phyloP scores from a whole-genome alignment of 2,329 filamentous ascomycete genomes.

The Pseudogymnoascus sp. region DNA sequence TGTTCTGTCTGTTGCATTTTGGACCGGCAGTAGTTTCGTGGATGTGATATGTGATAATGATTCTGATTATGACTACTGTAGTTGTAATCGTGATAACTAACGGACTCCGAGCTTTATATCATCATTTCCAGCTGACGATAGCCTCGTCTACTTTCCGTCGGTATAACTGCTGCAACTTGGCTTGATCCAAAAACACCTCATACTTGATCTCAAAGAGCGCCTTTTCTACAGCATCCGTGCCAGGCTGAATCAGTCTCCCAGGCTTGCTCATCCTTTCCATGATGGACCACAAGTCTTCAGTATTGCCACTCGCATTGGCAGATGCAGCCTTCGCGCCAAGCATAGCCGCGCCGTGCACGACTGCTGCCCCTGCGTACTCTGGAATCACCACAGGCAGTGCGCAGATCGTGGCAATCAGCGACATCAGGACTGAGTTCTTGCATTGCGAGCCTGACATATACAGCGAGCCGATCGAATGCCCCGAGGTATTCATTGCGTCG shows the following conservation, averaged over 20 bases:
- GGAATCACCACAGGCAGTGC: conserved; percentile 90
- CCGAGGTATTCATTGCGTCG: conserved; percentile 82
- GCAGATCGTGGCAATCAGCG: conserved; percentile 81
- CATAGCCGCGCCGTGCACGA: conserved; percentile 96
- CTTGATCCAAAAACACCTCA: conserved; percentile 90
- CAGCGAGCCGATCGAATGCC: conserved; percentile 81
- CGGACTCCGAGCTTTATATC: background rate
- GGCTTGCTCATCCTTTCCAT: conserved; percentile 98
- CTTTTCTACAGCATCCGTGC: conserved; percentile 63
- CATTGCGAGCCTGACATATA: conserved; percentile 98
- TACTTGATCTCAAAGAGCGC: conserved; percentile 81
- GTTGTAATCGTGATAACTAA: background rate
- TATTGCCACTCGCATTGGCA: conserved; percentile 64
- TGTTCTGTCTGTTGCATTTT: conserved; percentile 1
- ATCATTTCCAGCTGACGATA: conserved; percentile 33
- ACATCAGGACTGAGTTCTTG: conserved; percentile 89
- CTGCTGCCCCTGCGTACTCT: conserved; percentile 86
- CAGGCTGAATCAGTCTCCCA: conserved; percentile 72
- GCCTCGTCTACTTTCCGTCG: conserved; percentile 66
- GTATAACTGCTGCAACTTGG: conserved; percentile 74
- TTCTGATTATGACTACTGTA: background rate
- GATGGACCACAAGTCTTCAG: conserved; percentile 86
- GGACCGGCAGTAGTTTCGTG: background rate
- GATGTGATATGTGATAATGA: background rate
- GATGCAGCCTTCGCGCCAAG: conserved; percentile 94